Conservation (phyloP, 306 rosid species). For the Citrullus amarus region DNA sequence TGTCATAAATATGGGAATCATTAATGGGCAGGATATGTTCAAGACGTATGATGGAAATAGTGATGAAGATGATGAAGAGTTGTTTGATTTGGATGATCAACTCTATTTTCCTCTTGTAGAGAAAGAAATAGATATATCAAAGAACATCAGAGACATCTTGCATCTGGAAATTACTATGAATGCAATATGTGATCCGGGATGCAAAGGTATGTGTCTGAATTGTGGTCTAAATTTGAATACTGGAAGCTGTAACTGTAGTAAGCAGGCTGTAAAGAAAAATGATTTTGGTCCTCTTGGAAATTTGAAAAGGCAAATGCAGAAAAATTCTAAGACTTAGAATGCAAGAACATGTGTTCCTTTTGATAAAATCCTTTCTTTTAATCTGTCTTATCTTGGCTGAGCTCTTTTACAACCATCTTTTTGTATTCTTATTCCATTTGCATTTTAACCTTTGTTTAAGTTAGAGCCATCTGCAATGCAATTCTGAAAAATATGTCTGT, state of each 20-base stretch:
- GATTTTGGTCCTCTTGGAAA: slow-evolving; percentile 53
- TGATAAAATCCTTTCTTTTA: neutral
- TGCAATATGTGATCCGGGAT: slow-evolving; percentile 51
- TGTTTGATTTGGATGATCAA: slow-evolving; percentile 57
- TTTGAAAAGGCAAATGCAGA: slow-evolving; percentile 53
- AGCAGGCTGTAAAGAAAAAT: slow-evolving; percentile 24
- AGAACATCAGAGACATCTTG: slow-evolving; percentile 72
- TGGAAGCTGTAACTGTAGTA: slow-evolving; percentile 50
- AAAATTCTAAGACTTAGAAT: slow-evolving; percentile 2
- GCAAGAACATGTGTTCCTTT: neutral
- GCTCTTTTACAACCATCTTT: neutral
- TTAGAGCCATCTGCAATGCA: neutral
- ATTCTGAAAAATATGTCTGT: neutral
- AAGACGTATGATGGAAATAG: slow-evolving; percentile 11
- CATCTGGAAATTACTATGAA: slow-evolving; percentile 68
- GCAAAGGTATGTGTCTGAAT: slow-evolving; percentile 70
- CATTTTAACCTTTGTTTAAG: neutral
- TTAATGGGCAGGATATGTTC: slow-evolving; percentile 37
- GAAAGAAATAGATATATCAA: slow-evolving; percentile 78
- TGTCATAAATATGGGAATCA: slow-evolving; percentile 42
- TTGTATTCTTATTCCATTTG: neutral
- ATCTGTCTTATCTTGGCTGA: neutral
- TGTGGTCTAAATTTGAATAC: slow-evolving; percentile 71
- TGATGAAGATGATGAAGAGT: slow-evolving; percentile 32
- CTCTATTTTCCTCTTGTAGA: slow-evolving; percentile 55